A percentile compares a stretch with the other conserved stretches of the same genome.
Conservation (phyloP, 202 grass and related monocot genomes). For the Setaria italica region DNA sequence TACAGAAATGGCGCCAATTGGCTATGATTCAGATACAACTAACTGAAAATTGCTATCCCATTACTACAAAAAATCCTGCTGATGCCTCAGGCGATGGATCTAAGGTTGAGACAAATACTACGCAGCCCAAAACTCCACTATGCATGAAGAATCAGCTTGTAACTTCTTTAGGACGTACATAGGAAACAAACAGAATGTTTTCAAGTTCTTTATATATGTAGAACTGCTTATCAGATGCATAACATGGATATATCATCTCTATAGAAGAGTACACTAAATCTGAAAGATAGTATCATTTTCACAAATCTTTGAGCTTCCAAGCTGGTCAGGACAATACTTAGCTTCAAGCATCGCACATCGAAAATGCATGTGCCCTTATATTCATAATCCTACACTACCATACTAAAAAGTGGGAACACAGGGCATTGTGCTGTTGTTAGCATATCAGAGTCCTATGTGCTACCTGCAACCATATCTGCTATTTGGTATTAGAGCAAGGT, state of each 20-base stretch:
- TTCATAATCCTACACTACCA: background rate
- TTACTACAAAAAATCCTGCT: background rate
- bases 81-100: background rate
- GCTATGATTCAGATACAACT: background rate
- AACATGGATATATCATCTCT: background rate
- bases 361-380: background rate
- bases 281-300: background rate
- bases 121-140: background rate
- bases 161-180: background rate
- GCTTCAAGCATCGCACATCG: background rate
- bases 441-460: background rate
- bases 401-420: background rate
- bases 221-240: background rate
- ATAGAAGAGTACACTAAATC: background rate
- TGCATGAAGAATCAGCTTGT: background rate
- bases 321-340: background rate
- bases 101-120: constrained; percentile 12
- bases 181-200: background rate
- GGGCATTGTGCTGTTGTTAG: background rate
- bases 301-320: background rate
- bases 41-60: background rate
- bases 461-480: background rate
- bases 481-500: background rate
- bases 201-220: background rate
- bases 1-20: background rate